Base-by-base conservation (phyloP, 805 yeast genomes). In the Hanseniaspora jakobsenii region DNA sequence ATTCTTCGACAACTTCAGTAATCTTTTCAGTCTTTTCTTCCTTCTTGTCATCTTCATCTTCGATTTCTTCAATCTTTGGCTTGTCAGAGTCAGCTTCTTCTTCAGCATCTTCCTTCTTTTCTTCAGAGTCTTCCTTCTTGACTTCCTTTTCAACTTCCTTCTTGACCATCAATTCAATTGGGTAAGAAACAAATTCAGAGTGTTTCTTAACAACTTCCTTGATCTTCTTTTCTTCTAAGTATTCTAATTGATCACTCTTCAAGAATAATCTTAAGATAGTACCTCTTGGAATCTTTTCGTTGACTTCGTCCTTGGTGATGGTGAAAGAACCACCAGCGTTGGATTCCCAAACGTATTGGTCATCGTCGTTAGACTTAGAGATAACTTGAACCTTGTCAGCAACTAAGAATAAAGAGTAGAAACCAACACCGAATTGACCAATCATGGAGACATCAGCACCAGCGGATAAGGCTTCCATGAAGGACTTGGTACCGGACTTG, bases 341-440 rank as follows among this genome's bases (percentile, higher is more conserved):
- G 41, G 98, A 91, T 74, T 91, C 98, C 99, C 99, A 91, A 60
- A 91, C 72, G 79, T 91, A 91, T 74, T 91, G 99, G 67, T 91
- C 97, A 66, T 91, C 99, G 61, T 91, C 99, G 65, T 91, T 91
- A 77, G 86, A 81, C 76, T 91, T 91, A 50, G 98, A 84, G 65
- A 91, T 84, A 58, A 91, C 99, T 73, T 91, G 95, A 53, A 91
- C 98, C 58, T 77, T 84, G 73, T 91, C 99, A 59, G 98, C 97
- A 64, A 91, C 98, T 73, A 91, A 77, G 83, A 91, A 91, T 56
- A 89, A 75, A 46, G 99, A 91, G 81, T 91, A 91, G 89, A 91
- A 91, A 79, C 99, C 99, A 59, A 91, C 98, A 86, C 99, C 99
- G 74, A 91, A 91, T 73, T 91, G 98, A 77, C 99, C 99, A 72